phyloP scores from a whole-genome alignment of 257 asterid genomes.

The Capsicum baccatum region DNA sequence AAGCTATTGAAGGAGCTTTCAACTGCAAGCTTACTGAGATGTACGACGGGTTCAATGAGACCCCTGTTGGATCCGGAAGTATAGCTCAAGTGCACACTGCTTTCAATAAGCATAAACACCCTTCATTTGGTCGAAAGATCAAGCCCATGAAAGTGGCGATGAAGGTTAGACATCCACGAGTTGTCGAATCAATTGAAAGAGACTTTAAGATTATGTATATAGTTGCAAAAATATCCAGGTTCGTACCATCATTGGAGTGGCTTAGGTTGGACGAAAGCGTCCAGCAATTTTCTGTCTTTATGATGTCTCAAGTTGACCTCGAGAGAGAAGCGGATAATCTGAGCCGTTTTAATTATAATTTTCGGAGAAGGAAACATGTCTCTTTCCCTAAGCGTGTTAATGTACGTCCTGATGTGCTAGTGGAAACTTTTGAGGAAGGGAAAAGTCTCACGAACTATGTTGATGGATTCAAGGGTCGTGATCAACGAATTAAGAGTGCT shows the following conservation, averaged over 20 bases:
- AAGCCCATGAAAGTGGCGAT: slow-evolving; percentile 78
- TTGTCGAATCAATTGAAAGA: slow-evolving; percentile 81
- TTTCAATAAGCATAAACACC: slow-evolving; percentile 56
- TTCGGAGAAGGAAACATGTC: slow-evolving; percentile 76
- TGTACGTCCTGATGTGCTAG: slow-evolving; percentile 89
- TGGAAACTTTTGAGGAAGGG: slow-evolving; percentile 83
- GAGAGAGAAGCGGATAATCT: slow-evolving; percentile 85
- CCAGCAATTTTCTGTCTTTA: slow-evolving; percentile 80
- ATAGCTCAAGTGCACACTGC: slow-evolving; percentile 90
- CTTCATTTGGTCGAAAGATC: slow-evolving; percentile 45
- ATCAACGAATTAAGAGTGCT: slow-evolving; percentile 62
- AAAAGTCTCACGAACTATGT: slow-evolving; percentile 74
- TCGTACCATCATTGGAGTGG: slow-evolving; percentile 70
- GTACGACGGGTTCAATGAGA: slow-evolving; percentile 73
- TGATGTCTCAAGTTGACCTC: slow-evolving; percentile 91
- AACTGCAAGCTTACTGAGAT: slow-evolving; percentile 67
- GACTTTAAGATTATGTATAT: slow-evolving; percentile 67
- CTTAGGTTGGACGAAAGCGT: slow-evolving; percentile 85
- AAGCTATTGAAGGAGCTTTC: slow-evolving; percentile 71
- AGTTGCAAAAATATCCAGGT: slow-evolving; percentile 62
- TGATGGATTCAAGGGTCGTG: slow-evolving; percentile 64
- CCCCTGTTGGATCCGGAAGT: slow-evolving; percentile 89
- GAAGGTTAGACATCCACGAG: slow-evolving; percentile 89
- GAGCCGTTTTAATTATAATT: slow-evolving; percentile 83
- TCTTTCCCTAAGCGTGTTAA: slow-evolving; percentile 88